Conservation (phyloP, 768 basidiomycete species). For the Cystofilobasidium macerans region DNA sequence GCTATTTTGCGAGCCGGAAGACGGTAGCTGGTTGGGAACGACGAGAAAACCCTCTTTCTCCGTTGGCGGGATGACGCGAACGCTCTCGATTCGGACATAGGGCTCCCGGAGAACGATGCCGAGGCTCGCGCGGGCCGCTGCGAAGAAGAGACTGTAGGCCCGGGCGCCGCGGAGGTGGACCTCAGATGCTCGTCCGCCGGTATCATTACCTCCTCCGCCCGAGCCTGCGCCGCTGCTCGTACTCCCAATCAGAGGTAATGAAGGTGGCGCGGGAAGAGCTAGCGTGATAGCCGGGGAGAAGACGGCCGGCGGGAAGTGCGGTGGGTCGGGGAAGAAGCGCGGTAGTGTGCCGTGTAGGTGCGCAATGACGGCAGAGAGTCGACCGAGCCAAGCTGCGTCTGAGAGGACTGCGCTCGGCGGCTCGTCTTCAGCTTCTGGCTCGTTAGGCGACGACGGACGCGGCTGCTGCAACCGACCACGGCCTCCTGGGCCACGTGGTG, state of each 20-base stretch:
- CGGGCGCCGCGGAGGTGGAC: neutral
- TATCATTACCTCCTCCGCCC: too few relatives aligned
- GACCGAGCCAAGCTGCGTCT: slow-evolving; percentile 10
- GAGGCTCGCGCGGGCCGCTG: neutral
- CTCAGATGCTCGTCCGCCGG: too few relatives aligned
- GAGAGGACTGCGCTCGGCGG: slow-evolving; percentile 4
- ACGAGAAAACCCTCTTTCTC: neutral
- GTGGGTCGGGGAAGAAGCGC: slow-evolving; percentile 4
- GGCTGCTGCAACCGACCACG: too few relatives aligned
- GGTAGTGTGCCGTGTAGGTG: slow-evolving; percentile 16
- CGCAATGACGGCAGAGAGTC: neutral
- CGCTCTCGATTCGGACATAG: slow-evolving; percentile 12
- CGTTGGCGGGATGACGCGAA: neutral
- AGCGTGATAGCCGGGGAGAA: neutral
- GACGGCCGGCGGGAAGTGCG: slow-evolving; percentile 11
- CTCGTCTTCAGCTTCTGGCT: neutral
- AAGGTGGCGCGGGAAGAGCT: neutral
- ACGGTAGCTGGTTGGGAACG: neutral
- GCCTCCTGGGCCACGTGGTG: too few relatives aligned
- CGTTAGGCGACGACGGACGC: too few relatives aligned
- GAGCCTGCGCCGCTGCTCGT: too few relatives aligned
- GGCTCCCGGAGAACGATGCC: neutral
- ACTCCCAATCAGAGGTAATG: neutral
- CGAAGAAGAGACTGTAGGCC: slow-evolving; percentile 8
- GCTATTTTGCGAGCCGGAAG: too few relatives aligned